A percentile compares a stretch with the other conserved stretches of the same genome.
These are phyloP conservation scores for Trametes sanguinea DNA, from an alignment of 768 basidiomycete species.

Conservation along the genomic window DNA sequence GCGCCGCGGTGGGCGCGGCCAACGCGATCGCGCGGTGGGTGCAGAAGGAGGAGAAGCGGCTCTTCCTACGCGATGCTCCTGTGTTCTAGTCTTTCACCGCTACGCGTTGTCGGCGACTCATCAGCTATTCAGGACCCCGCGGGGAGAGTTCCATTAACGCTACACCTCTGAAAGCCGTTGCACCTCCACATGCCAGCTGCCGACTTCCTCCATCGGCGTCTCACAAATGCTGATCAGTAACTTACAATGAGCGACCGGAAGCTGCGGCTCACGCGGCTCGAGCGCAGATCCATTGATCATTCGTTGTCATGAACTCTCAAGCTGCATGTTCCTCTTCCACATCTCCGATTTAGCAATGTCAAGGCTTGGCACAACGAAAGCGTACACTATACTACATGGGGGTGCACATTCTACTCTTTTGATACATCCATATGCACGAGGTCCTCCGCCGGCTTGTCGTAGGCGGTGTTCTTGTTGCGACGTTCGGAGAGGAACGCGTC, in stretches of 20 bases:
- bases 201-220: too few species aligned
- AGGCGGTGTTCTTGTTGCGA: constrained; percentile 34
- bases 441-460: constrained; percentile 32
- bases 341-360: neutral
- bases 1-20: constrained; percentile 83
- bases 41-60: constrained; percentile 75
- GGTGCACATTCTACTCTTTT: constrained; percentile 8
- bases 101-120: too few species aligned
- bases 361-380: neutral
- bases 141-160: too few species aligned
- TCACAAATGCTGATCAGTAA: too few species aligned
- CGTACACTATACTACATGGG: constrained; percentile 15
- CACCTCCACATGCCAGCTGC: too few species aligned
- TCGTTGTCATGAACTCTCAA: too few species aligned
- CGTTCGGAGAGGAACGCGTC: constrained; percentile 46
- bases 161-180: too few species aligned
- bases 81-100: constrained; percentile 56
- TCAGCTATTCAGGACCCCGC: too few species aligned
- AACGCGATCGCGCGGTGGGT: constrained; percentile 91
- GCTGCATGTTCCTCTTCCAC: too few species aligned
- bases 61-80: constrained; percentile 89
- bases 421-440: constrained; percentile 36
- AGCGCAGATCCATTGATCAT: too few species aligned
- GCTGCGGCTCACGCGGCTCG: too few species aligned
- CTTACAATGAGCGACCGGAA: too few species aligned